phyloP scores from a whole-genome alignment of 306 rosid species.

The Ochetophila trinervis region DNA sequence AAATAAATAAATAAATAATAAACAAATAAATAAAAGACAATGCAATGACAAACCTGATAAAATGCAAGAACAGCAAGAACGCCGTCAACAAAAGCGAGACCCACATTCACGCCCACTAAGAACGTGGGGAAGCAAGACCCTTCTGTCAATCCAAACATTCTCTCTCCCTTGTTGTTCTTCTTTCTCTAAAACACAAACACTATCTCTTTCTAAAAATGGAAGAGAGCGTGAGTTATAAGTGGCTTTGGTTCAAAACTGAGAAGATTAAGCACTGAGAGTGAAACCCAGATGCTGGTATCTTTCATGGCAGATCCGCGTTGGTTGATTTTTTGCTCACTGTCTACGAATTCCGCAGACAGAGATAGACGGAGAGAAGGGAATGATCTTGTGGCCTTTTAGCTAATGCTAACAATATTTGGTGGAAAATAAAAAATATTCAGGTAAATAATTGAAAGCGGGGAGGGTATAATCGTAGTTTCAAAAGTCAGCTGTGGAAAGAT shows the following conservation, averaged over 20 bases:
- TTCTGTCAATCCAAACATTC: slow-evolving; percentile 53
- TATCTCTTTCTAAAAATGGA: slow-evolving; percentile 7
- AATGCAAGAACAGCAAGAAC: slow-evolving; percentile 58
- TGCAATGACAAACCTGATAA: slow-evolving; percentile 62
- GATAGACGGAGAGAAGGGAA: background rate
- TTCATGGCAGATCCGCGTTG: slow-evolving; percentile 34
- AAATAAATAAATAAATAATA: background rate
- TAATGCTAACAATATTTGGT: background rate
- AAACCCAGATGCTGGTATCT: slow-evolving; percentile 11
- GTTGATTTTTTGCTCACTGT: background rate
- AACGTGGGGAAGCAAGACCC: slow-evolving; percentile 57
- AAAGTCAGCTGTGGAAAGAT: background rate
- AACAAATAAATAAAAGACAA: background rate
- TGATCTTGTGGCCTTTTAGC: slow-evolving; percentile 21
- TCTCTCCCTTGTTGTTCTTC: slow-evolving; percentile 18
- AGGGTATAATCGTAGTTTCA: background rate
- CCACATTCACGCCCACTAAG: slow-evolving; percentile 51
- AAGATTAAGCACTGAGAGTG: slow-evolving; percentile 20
- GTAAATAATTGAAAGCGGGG: slow-evolving; percentile 9
- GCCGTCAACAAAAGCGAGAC: slow-evolving; percentile 65
- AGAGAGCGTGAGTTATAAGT: slow-evolving; percentile 3
- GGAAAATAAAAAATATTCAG: background rate
- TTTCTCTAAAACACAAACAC: slow-evolving; percentile 8
- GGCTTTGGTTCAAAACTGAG: slow-evolving; percentile 22
- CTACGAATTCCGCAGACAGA: slow-evolving; percentile 17